These are phyloP conservation scores for Psophocarpus tetragonolobus DNA, from an alignment of 306 rosid genomes.

Conservation along the genomic window DNA sequence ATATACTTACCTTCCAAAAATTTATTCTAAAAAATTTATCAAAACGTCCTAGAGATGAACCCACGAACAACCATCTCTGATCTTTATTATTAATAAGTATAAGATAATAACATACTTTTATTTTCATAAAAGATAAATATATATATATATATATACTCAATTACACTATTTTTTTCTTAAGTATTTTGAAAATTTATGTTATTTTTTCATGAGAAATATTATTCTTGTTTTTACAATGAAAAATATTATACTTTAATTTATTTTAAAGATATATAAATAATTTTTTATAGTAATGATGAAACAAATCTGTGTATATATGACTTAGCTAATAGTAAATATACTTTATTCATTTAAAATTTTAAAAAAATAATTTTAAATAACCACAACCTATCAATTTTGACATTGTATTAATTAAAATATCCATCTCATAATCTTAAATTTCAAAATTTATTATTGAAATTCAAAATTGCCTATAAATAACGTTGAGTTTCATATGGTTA, in stretches of 20 bases:
- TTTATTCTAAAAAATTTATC: no score
- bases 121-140: background rate
- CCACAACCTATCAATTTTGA: background rate
- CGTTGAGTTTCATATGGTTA: background rate
- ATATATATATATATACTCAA: no score
- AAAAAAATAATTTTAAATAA: background rate
- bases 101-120: background rate
- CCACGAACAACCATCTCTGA: background rate
- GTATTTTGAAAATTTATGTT: background rate
- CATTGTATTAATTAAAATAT: background rate
- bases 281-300: background rate
- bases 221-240: no score
- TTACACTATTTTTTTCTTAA: background rate
- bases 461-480: background rate
- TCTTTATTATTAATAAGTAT: background rate
- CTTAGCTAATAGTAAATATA: background rate
- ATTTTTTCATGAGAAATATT: background rate
- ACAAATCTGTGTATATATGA: no score
- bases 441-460: background rate
- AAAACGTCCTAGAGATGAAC: background rate
- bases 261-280: background rate
- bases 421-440: background rate
- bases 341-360: background rate
- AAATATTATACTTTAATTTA: background rate
- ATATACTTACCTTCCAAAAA: background rate